Percentiles rank a stretch among this genome's conserved stretches.
These are phyloP conservation scores for Mycena chlorophos DNA, from an alignment of 768 basidiomycete genomes.

Conservation along the genomic window DNA sequence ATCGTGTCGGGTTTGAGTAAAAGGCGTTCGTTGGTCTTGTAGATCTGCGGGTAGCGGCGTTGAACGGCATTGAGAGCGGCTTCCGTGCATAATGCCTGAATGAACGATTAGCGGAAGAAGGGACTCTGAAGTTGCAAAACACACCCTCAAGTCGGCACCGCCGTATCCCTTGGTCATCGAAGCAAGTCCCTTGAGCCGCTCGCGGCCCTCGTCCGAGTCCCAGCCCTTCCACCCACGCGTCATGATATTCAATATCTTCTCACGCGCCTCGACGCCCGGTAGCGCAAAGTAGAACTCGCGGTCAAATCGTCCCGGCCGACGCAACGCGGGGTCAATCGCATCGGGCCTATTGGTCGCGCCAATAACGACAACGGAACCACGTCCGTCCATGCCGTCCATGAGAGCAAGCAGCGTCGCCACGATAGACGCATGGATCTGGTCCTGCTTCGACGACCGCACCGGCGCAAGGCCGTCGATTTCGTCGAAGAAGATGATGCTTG, in stretches of 20 bases:
- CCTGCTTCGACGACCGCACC: constrained; percentile 96
- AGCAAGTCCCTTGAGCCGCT: constrained; percentile 59
- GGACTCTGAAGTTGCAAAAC: constrained; percentile 29
- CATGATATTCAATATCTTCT: constrained; percentile 88
- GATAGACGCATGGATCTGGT: constrained; percentile 97
- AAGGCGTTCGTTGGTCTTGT: constrained; percentile 85
- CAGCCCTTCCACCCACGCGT: constrained; percentile 89
- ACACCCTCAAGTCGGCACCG: constrained; percentile 91
- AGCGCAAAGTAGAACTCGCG: constrained; percentile 97
- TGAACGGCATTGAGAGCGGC: constrained; percentile 96
- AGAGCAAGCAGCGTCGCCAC: constrained; percentile 93
- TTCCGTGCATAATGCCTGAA: constrained; percentile 91
- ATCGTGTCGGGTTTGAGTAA: constrained; percentile 85
- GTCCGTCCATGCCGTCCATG: constrained; percentile 99
- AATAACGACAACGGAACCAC: constrained; percentile 96
- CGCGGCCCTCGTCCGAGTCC: constrained; percentile 43
- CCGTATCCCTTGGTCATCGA: constrained; percentile 96
- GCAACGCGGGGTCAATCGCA: constrained; percentile 93
- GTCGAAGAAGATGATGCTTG: constrained; percentile 98
- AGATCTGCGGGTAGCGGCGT: constrained; percentile 94
- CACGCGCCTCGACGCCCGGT: constrained; percentile 79
- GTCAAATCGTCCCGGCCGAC: constrained; percentile 94
- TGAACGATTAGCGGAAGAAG: constrained; percentile 3
- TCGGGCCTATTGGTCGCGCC: constrained; percentile 98
- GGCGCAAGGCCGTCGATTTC: constrained; percentile 99